phyloP scores from a whole-genome alignment of 305 asterid genomes.

The Solanum hybrid region DNA sequence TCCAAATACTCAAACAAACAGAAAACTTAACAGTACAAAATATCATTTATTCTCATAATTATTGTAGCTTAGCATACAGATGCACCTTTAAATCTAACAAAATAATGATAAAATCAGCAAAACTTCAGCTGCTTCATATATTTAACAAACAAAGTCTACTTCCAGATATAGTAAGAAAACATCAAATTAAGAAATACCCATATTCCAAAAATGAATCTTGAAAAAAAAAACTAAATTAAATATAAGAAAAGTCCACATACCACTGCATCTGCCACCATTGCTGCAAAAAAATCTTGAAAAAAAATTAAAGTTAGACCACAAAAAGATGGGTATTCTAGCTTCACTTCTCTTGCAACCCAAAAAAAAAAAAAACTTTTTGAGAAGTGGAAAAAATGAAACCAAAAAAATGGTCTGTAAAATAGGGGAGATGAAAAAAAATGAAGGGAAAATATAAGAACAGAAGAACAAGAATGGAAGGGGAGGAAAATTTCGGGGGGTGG shows the following conservation, averaged over 20 bases:
- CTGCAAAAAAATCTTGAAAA: slow-evolving; percentile 12
- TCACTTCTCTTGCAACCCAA: neutral
- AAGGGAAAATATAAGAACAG: slow-evolving; percentile 4
- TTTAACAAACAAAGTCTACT: neutral
- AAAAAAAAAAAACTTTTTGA: neutral
- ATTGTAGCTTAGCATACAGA: neutral
- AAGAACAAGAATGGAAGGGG: slow-evolving; percentile 1
- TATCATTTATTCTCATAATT: neutral
- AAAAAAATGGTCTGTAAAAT: slow-evolving; percentile 2
- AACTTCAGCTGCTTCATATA: neutral
- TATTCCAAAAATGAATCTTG: neutral
- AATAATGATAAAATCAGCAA: neutral
- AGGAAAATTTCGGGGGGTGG: slow-evolving; percentile 1
- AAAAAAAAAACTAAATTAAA: neutral
- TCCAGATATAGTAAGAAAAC: neutral
- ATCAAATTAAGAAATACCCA: neutral
- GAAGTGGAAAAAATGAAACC: neutral
- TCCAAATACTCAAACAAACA: neutral
- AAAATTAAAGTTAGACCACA: neutral
- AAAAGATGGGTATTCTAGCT: slow-evolving; percentile 3
- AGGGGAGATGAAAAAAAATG: slow-evolving; percentile 10
- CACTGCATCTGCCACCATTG: slow-evolving; percentile 56
- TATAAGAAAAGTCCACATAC: slow-evolving; percentile 24
- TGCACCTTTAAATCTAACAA: neutral
- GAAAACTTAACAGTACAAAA: neutral